A percentile compares a stretch with the other conserved stretches of the same genome.
Evolutionary conservation across 192 early-diverging fungal genomes (phyloP).

Genomic region (Coemansia sp.): DNA sequence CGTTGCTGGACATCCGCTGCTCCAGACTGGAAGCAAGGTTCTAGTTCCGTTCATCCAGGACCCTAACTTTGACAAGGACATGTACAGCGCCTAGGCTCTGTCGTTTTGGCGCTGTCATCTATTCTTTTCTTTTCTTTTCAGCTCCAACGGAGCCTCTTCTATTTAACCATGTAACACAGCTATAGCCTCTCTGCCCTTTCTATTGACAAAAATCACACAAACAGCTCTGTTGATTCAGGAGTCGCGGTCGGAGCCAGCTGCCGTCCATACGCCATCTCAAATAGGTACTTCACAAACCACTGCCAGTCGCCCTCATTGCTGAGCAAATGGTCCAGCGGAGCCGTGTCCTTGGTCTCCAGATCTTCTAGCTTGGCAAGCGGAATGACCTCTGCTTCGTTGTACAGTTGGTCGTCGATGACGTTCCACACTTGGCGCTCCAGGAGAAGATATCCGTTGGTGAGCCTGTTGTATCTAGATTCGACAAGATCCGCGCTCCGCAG

Average conservation of each 20-base stretch:
- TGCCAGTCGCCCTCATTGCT: conserved; percentile 12
- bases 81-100: conserved; percentile 51
- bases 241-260: not conserved
- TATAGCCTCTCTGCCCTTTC: too few relatives aligned
- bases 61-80: conserved; percentile 80
- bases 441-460: conserved; percentile 9
- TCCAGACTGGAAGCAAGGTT: conserved; percentile 96
- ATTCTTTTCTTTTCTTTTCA: conserved; percentile 2
- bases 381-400: conserved; percentile 36
- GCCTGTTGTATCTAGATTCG: conserved; percentile 9
- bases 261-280: conserved; percentile 16
- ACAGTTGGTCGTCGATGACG: conserved; percentile 29
- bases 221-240: not conserved
- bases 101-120: not conserved
- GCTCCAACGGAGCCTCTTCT: not conserved
- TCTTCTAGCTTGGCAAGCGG: conserved; percentile 1
- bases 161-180: too few relatives aligned
- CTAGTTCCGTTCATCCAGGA: conserved; percentile 94
- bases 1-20: conserved; percentile 92
- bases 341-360: not conserved
- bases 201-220: not conserved
- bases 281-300: conserved; percentile 5
- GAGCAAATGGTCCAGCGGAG: not conserved
- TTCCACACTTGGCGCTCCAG: conserved; percentile 42
- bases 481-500: conserved; percentile 26